A percentile compares a stretch with the other conserved stretches of the same genome.
Evolutionary conservation across 306 rosid genomes (phyloP).

Genomic region (Malus sylvestris): DNA sequence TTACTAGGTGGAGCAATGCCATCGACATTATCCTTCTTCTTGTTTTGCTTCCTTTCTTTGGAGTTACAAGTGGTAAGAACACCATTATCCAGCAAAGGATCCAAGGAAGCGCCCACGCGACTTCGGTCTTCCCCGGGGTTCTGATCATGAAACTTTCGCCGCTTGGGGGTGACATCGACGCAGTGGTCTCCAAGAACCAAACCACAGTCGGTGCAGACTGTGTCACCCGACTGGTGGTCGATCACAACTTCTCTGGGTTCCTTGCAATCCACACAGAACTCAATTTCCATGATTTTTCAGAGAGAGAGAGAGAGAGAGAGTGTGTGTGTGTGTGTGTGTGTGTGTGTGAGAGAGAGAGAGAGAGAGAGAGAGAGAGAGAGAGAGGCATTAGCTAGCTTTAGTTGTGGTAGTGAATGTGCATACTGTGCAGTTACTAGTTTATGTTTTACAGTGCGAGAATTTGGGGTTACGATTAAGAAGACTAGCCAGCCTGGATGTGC

Average conservation of each 20-base stretch:
- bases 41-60: neutral
- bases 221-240: constrained; percentile 8
- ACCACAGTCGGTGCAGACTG: constrained; percentile 21
- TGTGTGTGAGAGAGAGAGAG: neutral
- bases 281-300: neutral
- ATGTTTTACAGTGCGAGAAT: no score
- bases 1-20: neutral
- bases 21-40: neutral
- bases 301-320: no score
- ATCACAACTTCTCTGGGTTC: neutral
- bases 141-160: constrained; percentile 8
- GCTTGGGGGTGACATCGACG: constrained; percentile 1
- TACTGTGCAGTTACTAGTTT: no score
- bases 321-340: no score
- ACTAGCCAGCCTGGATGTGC: no score
- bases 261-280: constrained; percentile 2
- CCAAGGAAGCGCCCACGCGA: neutral
- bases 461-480: no score
- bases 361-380: neutral
- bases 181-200: neutral
- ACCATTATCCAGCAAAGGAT: neutral
- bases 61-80: neutral
- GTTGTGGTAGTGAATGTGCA: no score
- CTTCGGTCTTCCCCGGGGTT: neutral
- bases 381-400: no score